Evolutionary conservation across 2,329 filamentous ascomycete species (phyloP), one percentile per base, ranked within the genome.

Genomic region (Cylindrodendrum hubeiense): DNA sequence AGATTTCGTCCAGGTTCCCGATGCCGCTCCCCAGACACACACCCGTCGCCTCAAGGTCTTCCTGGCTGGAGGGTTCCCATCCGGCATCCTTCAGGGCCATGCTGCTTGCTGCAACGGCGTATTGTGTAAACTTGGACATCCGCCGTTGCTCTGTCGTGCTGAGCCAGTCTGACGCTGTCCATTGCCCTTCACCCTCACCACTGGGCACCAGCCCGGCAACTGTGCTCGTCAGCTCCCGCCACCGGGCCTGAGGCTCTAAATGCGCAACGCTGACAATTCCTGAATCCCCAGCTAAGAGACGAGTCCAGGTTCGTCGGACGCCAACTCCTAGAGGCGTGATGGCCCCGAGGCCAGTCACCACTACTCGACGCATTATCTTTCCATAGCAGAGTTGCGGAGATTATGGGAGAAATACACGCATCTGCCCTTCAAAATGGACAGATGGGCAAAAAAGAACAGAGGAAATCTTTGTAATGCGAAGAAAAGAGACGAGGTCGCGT

Each of bases 1-100:
- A 98, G 9, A 97, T 90, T 73, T 97, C 94, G 43, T 97, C 92
- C 41, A 99, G 86, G 74, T 96, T 98, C 17, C 96, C 96, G 73
- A 99, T 98, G 2, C 96, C 96, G 70, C 95, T 98, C 2, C 96
- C 96, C 43, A 99, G 85, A 75, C 95, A 97, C 1, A 99, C 93
- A 1, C 96, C 96, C 0, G 95, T 97, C 59, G 86, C 86, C 75
- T 97, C 92, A 24, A 87, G 85, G 62, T 95, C 88, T 24, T 89
- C 85, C 19, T 85, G 83, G 5, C 76, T 80, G 5, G 81, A 82
- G 0, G 91, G 89, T 52, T 86, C 84, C 93, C 95, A 98, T 2
- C 86, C 89, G 1, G 95, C 91, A 83, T 98, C 94, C 28, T 88
- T 80, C 55, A 99, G 83, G 0, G 96, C 96, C 86, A 98, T 96